Evolutionary conservation across 257 asterid genomes (phyloP).

Genomic region (Eucommia ulmoides): DNA sequence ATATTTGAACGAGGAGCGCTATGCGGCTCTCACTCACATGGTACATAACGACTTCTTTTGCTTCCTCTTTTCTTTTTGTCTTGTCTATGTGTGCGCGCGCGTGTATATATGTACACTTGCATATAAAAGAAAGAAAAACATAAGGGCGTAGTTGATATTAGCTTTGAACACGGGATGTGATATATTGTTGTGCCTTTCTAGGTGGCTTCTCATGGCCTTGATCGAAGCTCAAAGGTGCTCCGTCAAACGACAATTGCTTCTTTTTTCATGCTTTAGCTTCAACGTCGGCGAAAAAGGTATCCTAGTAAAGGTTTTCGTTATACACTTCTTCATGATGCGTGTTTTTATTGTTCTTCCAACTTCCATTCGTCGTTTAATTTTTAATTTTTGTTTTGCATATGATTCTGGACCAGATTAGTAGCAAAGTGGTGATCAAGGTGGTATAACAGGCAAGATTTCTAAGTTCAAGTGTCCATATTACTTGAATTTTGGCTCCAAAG

Average conservation of each 20-base stretch:
- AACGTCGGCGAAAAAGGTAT: not conserved
- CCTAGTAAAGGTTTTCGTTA: too few species aligned
- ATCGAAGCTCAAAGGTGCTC: conserved; percentile 90
- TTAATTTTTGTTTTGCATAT: not conserved
- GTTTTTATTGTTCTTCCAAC: too few species aligned
- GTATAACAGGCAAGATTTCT: not conserved
- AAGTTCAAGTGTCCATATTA: too few species aligned
- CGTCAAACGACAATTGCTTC: conserved; percentile 75
- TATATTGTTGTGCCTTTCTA: conserved; percentile 17
- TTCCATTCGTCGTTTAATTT: not conserved
- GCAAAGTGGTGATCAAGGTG: too few species aligned
- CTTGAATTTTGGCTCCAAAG: too few species aligned
- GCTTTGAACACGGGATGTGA: conserved; percentile 9
- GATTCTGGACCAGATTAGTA: not conserved
- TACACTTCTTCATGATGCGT: too few species aligned
- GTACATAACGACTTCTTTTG: conserved; percentile 22
- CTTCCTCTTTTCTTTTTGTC: too few species aligned
- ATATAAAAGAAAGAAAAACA: too few species aligned
- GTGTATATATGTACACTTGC: too few species aligned
- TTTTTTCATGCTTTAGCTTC: conserved; percentile 62
- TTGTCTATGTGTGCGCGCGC: too few species aligned
- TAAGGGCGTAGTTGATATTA: too few species aligned
- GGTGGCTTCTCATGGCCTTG: conserved; percentile 99
- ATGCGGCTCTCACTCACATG: conserved; percentile 81
- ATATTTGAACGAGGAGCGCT: conserved; percentile 83